Evolutionary conservation across 257 asterid genomes (phyloP), one percentile per base, ranked within the genome.

Genomic region (Henckelia pumila): DNA sequence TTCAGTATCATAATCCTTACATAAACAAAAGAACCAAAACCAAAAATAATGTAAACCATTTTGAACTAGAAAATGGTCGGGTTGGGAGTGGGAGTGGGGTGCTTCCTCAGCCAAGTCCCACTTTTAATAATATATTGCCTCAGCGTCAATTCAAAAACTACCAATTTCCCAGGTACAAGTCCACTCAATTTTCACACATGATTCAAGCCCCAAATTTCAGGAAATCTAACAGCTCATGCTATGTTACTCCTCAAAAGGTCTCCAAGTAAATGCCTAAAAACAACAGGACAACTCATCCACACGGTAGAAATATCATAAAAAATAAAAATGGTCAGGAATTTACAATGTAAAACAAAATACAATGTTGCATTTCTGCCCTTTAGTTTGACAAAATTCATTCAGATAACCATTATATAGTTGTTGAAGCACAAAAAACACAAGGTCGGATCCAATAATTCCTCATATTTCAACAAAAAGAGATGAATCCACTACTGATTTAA

Each of bases 401-500:
- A 65, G n/a, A 60, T 40, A 44, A 30, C 59, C 23, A 56, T 8
- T 14, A 6, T 24, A 23, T 13, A 2, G 50, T 30, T 11, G 14
- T 47, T 6, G 26, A 29, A 33, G 63, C 56, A 66, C 19, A n/a
- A 29, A 69, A 21, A 67, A 26, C 2, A 40, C 16, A 72, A 63
- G 35, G 49, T 68, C 79, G 75, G 83, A 80, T 78, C 77, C 79
- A 70, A 26, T 20, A 76, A 69, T 30, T 37, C 33, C 73, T 9
- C 1, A 53, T 29, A 61, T 71, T 72, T 61, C 57, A 28, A 61
- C 59, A 47, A 50, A 72, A 53, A 73, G 50, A 74, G 63, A 32
- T 35, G 13, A 53, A 71, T 68, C n/a, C 58, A 56, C 35, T 57
- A 67, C 55, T 64, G n/a, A n/a, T n/a, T n/a, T n/a, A n/a, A n/a